Evolutionary conservation across 139 green algal genomes (phyloP), one percentile per base, ranked within the genome.

Genomic region (Chlamydomonas eustigma): DNA sequence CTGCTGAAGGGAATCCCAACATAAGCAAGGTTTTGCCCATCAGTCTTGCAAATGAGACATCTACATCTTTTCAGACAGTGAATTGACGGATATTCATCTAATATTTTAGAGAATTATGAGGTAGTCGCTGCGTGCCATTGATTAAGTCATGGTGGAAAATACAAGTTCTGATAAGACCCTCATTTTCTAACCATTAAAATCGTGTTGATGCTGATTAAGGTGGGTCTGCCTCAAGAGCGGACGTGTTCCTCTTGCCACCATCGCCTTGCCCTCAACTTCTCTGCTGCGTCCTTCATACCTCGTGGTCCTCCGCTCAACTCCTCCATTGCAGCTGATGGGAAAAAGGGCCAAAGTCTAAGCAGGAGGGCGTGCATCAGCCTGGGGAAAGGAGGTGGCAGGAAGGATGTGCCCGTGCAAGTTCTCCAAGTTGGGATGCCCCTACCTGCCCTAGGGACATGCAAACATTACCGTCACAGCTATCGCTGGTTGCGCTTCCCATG

Each of bases 401-500:
- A 58, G 44, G 44, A 58, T 12, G 12, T 28, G n/a, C 8, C 34
- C 71, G 76, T 71, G 63, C 24, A 28, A 2, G 44, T 37, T 25
- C 39, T 90, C 67, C 37, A 75, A 25, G 39, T 76, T 1, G 89
- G 89, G 0, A 75, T 86, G 44, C 85, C 83, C 0, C 79, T 93
- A 74, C 89, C 88, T 1, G 68, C 80, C 2, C 66, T 84, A n/a
- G 89, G 89, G 32, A 84, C 89, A 0, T 93, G 90, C 80, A 82
- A 77, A 51, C 90, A 94, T 80, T 94, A 94, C 79, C 79, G 71
- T 36, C 88, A 93, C 75, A 90, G 83, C 1, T 85, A 93, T 78
- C 83, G 89, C 39, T 94, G 88, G 89, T 74, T 94, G 71, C 87
- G 90, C 33, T 94, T 94, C 74, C 90, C 90, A 8, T 94, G 90